These are phyloP conservation scores for Globisporangium barbulae DNA, from an alignment of 352 stramenopile species.

Conservation along the genomic window DNA sequence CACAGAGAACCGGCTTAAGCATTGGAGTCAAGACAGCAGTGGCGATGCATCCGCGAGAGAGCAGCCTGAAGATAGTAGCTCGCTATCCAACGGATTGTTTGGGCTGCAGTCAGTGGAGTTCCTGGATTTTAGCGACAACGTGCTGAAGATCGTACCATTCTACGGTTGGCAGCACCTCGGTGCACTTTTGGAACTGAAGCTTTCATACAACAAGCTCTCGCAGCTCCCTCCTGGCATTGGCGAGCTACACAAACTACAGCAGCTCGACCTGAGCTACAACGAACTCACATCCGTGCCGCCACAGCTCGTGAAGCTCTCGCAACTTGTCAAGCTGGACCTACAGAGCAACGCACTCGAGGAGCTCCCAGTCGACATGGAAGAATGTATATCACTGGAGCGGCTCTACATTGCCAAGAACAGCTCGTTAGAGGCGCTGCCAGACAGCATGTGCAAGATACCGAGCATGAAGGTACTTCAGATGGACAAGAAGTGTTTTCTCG, in stretches of 20 bases:
- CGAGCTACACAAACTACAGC: slow-evolving; percentile 23
- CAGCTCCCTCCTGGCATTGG: slow-evolving; percentile 24
- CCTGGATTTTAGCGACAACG: slow-evolving; percentile 50
- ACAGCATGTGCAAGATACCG: slow-evolving; percentile 20
- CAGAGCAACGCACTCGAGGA: slow-evolving; percentile 30
- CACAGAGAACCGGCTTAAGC: slow-evolving; percentile 42
- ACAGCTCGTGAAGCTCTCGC: slow-evolving; percentile 20
- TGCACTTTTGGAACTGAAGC: slow-evolving; percentile 36
- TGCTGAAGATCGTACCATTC: slow-evolving; percentile 24
- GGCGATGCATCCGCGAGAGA: slow-evolving; percentile 15
- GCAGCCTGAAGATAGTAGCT: background rate
- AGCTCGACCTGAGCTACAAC: slow-evolving; percentile 47
- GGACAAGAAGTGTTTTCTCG: slow-evolving; percentile 53
- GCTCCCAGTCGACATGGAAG: slow-evolving; percentile 28
- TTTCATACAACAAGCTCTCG: slow-evolving; percentile 41
- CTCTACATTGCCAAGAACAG: slow-evolving; percentile 41
- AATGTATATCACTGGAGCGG: slow-evolving; percentile 25
- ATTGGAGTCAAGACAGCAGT: slow-evolving; percentile 21
- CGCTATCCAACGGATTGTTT: slow-evolving; percentile 25
- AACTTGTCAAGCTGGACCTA: slow-evolving; percentile 28
- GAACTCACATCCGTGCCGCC: slow-evolving; percentile 29
- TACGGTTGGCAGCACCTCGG: slow-evolving; percentile 27
- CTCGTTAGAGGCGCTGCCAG: slow-evolving; percentile 26
- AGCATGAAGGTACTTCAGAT: slow-evolving; percentile 35
- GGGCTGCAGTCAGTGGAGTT: slow-evolving; percentile 25